Evolutionary conservation across 129 eudicot genomes (phyloP), one percentile per base, ranked within the genome.

Genomic region (Saussurea involucrata): DNA sequence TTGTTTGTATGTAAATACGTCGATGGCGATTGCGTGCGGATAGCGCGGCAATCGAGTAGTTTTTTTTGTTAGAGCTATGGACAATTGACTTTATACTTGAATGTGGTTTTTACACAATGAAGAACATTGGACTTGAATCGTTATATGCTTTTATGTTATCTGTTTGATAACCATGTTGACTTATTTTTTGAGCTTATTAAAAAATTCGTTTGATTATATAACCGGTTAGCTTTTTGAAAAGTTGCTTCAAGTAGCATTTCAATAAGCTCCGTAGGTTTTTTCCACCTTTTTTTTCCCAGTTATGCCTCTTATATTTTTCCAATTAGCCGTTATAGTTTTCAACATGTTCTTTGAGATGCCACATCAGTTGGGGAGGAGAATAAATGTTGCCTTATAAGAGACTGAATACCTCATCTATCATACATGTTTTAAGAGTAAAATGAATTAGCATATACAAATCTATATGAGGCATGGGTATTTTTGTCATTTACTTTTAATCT

Each of bases 1-100:
- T 28, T 24, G 60, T 18, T 77, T 58, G 63, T n/a, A 34, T 57
- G 76, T 78, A 68, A n/a, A 77, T 78, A 69, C 15, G n/a, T 21
- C 13, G 65, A 20, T 60, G 28, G 65, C 10, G 3, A 9, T 40
- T 40, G 49, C 2, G 15, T 40, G 49, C 49, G 49, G 15, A 40
- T 49, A 49, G 60, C 60, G 60, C 6, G 21, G 2, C 1, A 49
- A 60, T 18, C 2, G 20, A 42, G 73, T 25, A 42, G 55, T 4
- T 20, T 44, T 44, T 71, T 44, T 44, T 71, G 71, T 80, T 55
- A 28, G 73, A 79, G 10, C 20, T 20, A 24, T 66, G 17, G 55
- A 49, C 44, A 17, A 15, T 64, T 53, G 17, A 6, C 28, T 6
- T n/a, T 24, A 44, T 24, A 34, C 73, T 66, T 72, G 40, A 49